These are phyloP conservation scores for Neurospora africana DNA, from an alignment of 495 filamentous ascomycete species.

Conservation along the genomic window DNA sequence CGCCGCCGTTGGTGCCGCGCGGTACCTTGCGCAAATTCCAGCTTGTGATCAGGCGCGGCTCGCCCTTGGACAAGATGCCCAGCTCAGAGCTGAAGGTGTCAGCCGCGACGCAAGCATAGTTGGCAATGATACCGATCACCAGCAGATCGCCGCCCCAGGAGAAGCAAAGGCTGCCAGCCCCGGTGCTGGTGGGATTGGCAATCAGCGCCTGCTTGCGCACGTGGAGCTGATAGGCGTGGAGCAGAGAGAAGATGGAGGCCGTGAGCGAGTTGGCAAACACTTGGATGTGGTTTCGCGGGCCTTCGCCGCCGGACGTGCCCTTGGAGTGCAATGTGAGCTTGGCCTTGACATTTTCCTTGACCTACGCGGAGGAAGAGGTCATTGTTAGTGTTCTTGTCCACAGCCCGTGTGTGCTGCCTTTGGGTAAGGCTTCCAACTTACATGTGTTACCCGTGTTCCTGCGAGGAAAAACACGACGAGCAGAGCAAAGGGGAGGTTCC, in stretches of 20 bases:
- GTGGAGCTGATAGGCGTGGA: slow-evolving; percentile 58
- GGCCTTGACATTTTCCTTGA: slow-evolving; percentile 81
- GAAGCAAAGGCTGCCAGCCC: slow-evolving; percentile 34
- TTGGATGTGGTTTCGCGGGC: slow-evolving; percentile 73
- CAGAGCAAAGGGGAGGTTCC: slow-evolving; percentile 76
- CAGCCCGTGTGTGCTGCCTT: not conserved
- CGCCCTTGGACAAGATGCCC: slow-evolving; percentile 65
- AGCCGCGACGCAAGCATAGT: slow-evolving; percentile 85
- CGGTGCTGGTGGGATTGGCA: slow-evolving; percentile 1
- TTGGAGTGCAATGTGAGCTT: slow-evolving; percentile 65
- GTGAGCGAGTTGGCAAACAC: slow-evolving; percentile 81
- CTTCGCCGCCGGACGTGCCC: slow-evolving; percentile 65
- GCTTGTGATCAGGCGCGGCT: slow-evolving; percentile 81
- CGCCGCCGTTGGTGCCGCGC: slow-evolving; percentile 84
- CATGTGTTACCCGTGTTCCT: slow-evolving; percentile 75
- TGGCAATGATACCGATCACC: slow-evolving; percentile 48
- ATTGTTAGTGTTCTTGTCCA: not conserved
- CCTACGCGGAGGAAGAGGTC: slow-evolving; percentile 26
- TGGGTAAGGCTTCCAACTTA: slow-evolving; percentile 17
- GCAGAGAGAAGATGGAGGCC: slow-evolving; percentile 59
- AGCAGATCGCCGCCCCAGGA: slow-evolving; percentile 45
- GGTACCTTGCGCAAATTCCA: slow-evolving; percentile 65
- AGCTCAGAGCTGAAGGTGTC: slow-evolving; percentile 96
- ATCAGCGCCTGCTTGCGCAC: slow-evolving; percentile 24
- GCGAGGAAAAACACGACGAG: slow-evolving; percentile 79